Conservation (phyloP, 2,329 filamentous ascomycete species). For the Claviceps lovelessii region DNA sequence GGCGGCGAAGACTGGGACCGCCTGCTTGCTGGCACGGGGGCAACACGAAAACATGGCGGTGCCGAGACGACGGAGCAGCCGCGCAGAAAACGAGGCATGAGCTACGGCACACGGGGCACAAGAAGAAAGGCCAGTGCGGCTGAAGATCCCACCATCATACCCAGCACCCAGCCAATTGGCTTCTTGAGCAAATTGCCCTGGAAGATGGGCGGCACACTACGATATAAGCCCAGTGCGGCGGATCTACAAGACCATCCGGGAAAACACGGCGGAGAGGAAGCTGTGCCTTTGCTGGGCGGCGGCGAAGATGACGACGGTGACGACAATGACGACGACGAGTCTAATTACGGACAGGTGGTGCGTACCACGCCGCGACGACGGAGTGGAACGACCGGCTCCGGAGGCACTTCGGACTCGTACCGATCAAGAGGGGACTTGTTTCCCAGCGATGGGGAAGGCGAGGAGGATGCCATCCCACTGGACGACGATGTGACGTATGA, state of each 20-base stretch:
- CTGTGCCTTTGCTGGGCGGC: conserved; percentile 49
- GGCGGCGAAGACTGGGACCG: conserved; percentile 74
- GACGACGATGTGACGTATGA: conserved; percentile 85
- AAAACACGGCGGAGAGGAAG: conserved; percentile 37
- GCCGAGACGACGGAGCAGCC: conserved; percentile 44
- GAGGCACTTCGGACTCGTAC: conserved; percentile 70
- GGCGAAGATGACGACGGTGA: conserved; percentile 12
- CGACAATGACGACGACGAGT: conserved; percentile 15
- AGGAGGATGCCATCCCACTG: conserved; percentile 84
- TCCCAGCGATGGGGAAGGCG: conserved; percentile 70
- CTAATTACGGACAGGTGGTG: conserved; percentile 15
- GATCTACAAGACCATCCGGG: conserved; percentile 80
- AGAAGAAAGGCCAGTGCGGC: conserved; percentile 33
- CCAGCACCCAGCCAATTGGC: conserved; percentile 69
- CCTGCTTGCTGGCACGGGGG: conserved; percentile 56
- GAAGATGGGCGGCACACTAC: conserved; percentile 64
- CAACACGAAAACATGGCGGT: conserved; percentile 22
- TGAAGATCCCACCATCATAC: conserved; percentile 79
- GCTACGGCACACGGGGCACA: conserved; percentile 58
- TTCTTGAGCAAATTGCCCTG: conserved; percentile 76
- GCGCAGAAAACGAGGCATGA: conserved; percentile 67
- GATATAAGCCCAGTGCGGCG: conserved; percentile 82
- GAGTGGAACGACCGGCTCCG: conserved; percentile 66
- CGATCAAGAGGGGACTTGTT: conserved; percentile 83
- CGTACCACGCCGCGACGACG: conserved; percentile 34